Evolutionary conservation across 176 grass and related monocot species (phyloP).

Genomic region (Ananas comosus): DNA sequence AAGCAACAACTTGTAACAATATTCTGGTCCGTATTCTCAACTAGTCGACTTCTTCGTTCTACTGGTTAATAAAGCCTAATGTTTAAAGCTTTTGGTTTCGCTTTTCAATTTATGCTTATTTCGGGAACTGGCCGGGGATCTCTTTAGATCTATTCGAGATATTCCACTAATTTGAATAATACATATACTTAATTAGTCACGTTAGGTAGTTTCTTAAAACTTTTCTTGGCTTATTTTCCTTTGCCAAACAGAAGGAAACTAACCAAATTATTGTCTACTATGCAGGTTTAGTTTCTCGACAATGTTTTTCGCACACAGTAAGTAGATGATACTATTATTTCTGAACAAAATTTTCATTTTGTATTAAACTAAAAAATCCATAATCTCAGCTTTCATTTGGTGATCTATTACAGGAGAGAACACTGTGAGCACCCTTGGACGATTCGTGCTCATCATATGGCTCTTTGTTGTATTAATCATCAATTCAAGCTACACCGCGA

Average conservation of each 20-base stretch:
- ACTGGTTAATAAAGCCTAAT: too few species aligned
- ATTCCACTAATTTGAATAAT: too few species aligned
- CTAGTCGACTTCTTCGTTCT: slow-evolving; percentile 2
- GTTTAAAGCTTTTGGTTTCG: too few species aligned
- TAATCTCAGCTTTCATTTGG: background rate
- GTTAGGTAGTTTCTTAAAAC: background rate
- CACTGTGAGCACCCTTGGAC: slow-evolving; percentile 66
- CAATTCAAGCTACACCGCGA: slow-evolving; percentile 92
- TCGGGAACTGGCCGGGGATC: too few species aligned
- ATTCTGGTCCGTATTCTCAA: slow-evolving; percentile 48
- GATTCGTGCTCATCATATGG: slow-evolving; percentile 84
- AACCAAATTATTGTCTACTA: background rate
- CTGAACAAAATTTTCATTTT: background rate
- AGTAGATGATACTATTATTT: slow-evolving; percentile 21
- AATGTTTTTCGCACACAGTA: slow-evolving; percentile 81
- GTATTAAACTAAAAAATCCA: background rate
- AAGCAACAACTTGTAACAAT: slow-evolving; percentile 57
- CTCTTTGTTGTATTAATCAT: slow-evolving; percentile 90
- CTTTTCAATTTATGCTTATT: too few species aligned
- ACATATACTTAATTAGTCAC: background rate
- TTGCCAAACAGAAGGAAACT: background rate
- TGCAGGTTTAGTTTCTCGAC: slow-evolving; percentile 97
- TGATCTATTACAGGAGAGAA: slow-evolving; percentile 65
- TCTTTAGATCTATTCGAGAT: too few species aligned
- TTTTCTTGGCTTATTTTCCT: background rate